Base-by-base conservation (phyloP, 768 basidiomycete species). In the Cystobasidium tubakii region DNA sequence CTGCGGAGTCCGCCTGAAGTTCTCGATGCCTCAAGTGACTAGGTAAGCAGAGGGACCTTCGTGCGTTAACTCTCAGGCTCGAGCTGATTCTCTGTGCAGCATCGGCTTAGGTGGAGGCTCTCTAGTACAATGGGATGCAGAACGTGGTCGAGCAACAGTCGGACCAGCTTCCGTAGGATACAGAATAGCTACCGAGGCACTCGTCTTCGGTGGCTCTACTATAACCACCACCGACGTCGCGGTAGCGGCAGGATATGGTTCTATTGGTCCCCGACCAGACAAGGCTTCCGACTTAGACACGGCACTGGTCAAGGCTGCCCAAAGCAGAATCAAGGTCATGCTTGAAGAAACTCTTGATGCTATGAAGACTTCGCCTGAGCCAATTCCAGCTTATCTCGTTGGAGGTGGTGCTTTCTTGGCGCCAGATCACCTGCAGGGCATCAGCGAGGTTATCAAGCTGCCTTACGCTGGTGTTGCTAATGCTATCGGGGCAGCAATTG, bases 81-180 rank as follows among this genome's bases (percentile, higher is more conserved):
- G 21, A 10, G n/a, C 33, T 21, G 34, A 57, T 55, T 29, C 29
- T 23, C 75, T 80, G 1, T 80, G 81, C 57, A 86, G 85, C 44
- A 84, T 88, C 67, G 88, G 86, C 13, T 83, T 89, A 19, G 88
- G 88, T 57, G 88, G 88, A 57, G 88, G 88, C 9, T 88, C 87
- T 9, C 79, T 84, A 44, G 82, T 88, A 27, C 83, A 27, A 46
- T 46, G 44, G 63, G 44, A 65, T 23, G 60, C 62, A 6, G n/a
- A n/a, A 43, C 27, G 53, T 9, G 17, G 39, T 25, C 83, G 80
- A 62, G 84, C 86, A 29, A 82, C 84, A 0, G 83, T 89, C 39
- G 88, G 88, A 0, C 88, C 88, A 13, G 85, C 87, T 77, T 89
- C 87, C 0, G 60, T 64, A 19, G 88, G 88, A 0, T 85, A 87